Percentiles rank a stretch among this genome's conserved stretches.
phyloP scores from a whole-genome alignment of 1,139 yeast genomes.

The Yueomyces sp. region DNA sequence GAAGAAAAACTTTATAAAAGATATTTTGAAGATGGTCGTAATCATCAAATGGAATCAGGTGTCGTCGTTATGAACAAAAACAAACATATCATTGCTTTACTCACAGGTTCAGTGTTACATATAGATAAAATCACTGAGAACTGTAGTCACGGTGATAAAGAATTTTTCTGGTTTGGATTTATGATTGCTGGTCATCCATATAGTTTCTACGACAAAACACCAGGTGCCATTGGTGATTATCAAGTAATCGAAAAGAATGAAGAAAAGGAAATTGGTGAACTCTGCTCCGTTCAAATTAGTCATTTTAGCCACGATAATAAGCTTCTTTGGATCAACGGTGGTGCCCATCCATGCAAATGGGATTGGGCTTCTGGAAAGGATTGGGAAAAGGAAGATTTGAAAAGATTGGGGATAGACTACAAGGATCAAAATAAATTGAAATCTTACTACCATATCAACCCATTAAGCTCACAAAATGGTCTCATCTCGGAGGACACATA shows the following conservation, averaged over 20 bases:
- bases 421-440: conserved; percentile 3
- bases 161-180: conserved; percentile 46
- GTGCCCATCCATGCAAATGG: conserved; percentile 8
- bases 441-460: conserved; percentile 2
- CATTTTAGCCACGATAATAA: conserved; percentile 5
- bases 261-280: conserved; percentile 4
- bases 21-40: conserved; percentile 24
- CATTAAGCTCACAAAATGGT: conserved; percentile 5
- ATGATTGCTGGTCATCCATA: conserved; percentile 27
- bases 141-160: conserved; percentile 45
- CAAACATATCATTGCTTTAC: conserved; percentile 29
- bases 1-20: conserved; percentile 26
- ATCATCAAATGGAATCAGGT: conserved; percentile 40
- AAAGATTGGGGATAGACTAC: conserved; percentile 1
- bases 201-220: conserved; percentile 5
- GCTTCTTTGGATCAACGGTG: conserved; percentile 11
- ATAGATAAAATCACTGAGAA: conserved; percentile 27
- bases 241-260: neutral
- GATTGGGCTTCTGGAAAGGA: conserved; percentile 5
- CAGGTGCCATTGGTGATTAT: conserved; percentile 8
- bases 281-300: conserved; percentile 7
- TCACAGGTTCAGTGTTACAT: conserved; percentile 28
- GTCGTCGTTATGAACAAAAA: conserved; percentile 32
- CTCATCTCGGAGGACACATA: conserved; percentile 5
- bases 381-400: conserved; percentile 4